Evolutionary conservation across 2,329 filamentous ascomycete genomes (phyloP), one percentile per base, ranked within the genome.

Genomic region (Penicillium sp.): DNA sequence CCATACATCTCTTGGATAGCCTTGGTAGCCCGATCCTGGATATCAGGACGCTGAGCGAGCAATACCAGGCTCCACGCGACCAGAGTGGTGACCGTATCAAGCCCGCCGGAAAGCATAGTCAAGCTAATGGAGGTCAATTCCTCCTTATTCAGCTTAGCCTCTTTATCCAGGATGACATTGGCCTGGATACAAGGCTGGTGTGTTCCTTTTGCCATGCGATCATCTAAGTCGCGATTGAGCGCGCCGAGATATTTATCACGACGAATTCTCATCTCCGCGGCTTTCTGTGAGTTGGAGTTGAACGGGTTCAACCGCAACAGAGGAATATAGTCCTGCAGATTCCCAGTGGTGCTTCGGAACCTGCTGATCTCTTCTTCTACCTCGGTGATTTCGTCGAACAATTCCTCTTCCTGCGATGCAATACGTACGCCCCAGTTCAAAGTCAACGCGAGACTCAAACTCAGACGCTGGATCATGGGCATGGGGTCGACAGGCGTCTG

Each of bases 321-420:
- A 0, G 87, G 87, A 6, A 91, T 80, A 55, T 91, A 90, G 62
- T 92, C 88, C 60, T 88, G 84, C 76, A 86, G 84, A 61, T 91
- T 91, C 61, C 89, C 87, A 42, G 83, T 87, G 1, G 86, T 89
- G n/a, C 80, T 86, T 38, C 88, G 75, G 56, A 89, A 84, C 54
- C 84, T 85, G 46, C 82, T 85, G 39, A 92, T 83, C 27, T 82
- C 82, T 19, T 86, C 79, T 63, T 90, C 88, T 2, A 91, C 87
- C 37, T 84, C 75, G 0, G 84, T 82, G 52, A 92, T 89, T 61
- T 91, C 88, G 10, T 80, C 75, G 10, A 91, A 77, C 13, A 90
- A 71, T 22, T 78, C 75, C 55, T 84, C 80, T 0, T 84, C 73
- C 46, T 82, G 77, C 13, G 76, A 80, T 11, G 73, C 75, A 65